phyloP scores from a whole-genome alignment of 2,329 filamentous ascomycete species.

The Cytospora piceicola region DNA sequence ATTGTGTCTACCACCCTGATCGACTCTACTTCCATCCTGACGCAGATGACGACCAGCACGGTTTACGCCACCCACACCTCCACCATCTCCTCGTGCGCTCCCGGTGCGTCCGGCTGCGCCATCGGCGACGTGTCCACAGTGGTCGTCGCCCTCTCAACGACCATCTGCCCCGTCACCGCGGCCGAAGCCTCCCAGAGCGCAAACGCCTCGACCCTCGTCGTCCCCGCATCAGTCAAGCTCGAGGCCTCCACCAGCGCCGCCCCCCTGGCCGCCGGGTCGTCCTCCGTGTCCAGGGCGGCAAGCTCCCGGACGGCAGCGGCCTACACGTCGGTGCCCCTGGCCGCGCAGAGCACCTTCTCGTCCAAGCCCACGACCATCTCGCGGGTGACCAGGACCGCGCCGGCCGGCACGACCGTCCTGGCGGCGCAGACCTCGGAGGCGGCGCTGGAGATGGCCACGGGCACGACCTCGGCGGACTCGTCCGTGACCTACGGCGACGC shows the following conservation, averaged over 20 bases:
- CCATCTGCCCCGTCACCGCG: constrained; percentile 25
- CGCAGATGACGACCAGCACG: constrained; percentile 26
- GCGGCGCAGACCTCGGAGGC: constrained; percentile 3
- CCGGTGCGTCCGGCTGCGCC: constrained; percentile 15
- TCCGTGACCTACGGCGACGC: constrained; percentile 15
- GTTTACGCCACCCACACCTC: constrained; percentile 22
- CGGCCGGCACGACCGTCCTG: not conserved
- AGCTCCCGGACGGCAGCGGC: not conserved
- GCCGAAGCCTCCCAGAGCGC: constrained; percentile 5
- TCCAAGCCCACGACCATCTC: constrained; percentile 18
- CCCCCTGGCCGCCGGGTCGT: not conserved
- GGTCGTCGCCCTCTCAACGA: constrained; percentile 23
- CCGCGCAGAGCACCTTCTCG: constrained; percentile 15
- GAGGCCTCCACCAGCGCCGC: constrained; percentile 7
- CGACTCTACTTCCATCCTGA: not conserved
- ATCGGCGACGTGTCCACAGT: constrained; percentile 24
- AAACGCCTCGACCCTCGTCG: constrained; percentile 6
- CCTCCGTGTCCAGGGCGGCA: constrained; percentile 3
- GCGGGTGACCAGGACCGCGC: not conserved
- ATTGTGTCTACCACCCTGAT: constrained; percentile 3
- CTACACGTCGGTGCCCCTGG: constrained; percentile 7
- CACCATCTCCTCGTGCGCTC: constrained; percentile 21
- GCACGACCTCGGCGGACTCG: not conserved
- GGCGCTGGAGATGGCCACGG: constrained; percentile 25
- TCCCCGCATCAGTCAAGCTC: not conserved